phyloP scores from a whole-genome alignment of 2,329 filamentous ascomycete species.

The Alternaria sp. region DNA sequence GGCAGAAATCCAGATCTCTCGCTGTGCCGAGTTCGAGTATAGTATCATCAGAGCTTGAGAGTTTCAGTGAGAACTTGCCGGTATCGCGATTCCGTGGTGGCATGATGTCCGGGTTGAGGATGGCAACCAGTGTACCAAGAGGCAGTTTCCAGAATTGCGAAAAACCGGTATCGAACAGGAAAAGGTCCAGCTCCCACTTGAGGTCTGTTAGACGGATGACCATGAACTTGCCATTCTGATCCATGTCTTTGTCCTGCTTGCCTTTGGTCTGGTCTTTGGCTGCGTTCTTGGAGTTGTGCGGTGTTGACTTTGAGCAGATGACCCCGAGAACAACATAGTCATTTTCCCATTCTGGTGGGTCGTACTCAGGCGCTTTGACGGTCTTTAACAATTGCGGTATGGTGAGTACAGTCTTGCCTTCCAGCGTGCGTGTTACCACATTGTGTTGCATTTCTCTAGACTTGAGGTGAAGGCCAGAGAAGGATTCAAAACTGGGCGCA shows the following conservation, averaged over 20 bases:
- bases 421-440: constrained; percentile 78
- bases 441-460: constrained; percentile 84
- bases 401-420: constrained; percentile 77
- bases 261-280: constrained; percentile 53
- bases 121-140: constrained; percentile 88
- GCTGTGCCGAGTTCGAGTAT: constrained; percentile 88
- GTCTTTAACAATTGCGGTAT: constrained; percentile 82
- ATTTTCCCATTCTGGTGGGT: constrained; percentile 80
- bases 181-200: constrained; percentile 89
- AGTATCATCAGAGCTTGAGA: constrained; percentile 86
- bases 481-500: constrained; percentile 71
- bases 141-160: constrained; percentile 94
- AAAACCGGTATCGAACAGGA: constrained; percentile 90
- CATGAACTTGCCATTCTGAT: constrained; percentile 86
- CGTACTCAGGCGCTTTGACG: constrained; percentile 84
- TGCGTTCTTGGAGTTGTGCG: constrained; percentile 67
- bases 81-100: constrained; percentile 83
- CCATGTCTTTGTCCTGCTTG: constrained; percentile 60
- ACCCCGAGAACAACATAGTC: constrained; percentile 92
- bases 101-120: constrained; percentile 91
- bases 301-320: constrained; percentile 86
- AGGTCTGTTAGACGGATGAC: constrained; percentile 87
- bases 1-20: constrained; percentile 88
- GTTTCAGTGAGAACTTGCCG: constrained; percentile 83
- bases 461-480: constrained; percentile 84